Base-by-base conservation (phyloP, 768 basidiomycete genomes). In the Boletus barrowsii region DNA sequence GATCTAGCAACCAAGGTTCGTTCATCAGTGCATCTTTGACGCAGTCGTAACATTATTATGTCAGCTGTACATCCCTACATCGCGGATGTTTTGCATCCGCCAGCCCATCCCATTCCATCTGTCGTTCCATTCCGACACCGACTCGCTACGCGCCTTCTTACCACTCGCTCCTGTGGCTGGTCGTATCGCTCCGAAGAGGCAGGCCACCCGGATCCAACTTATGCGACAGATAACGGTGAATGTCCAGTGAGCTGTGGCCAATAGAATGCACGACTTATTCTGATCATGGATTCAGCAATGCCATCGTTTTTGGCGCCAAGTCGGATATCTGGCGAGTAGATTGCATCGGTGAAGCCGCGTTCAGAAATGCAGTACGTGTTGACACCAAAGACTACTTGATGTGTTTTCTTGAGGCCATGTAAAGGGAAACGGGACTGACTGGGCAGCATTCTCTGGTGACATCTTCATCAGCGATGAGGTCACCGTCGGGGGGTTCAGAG, bases 311-410 rank as follows among this genome's bases (percentile, higher is more conserved):
- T 10, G 79, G 78, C 1, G 79, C 80, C n/a, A 87, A 83, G 66
- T 78, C 84, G 2, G 83, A 88, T 58, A 88, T 88, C 22, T 89
- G 86, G 86, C 74, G 80, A 52, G 76, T 82, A 2, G 83, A 84
- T 57, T 75, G 71, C 51, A 82, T 88, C 36, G 87, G 87, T 9
- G 81, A 83, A 61, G 87, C 79, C n/a, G 68, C 65, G 11, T 87
- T 90, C 61, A 77, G 66, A 56, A 80, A 79, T 62, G 72, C 74
- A 54, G 86, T 87, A 55, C 30, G 83, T 74, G 20, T 30, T 37
- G 42, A 29, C 47, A 35, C 24, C 4, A 18, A 10, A 7, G 22
- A 22, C 37, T 35, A n/a, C 41, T 30, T 42, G 29, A 18, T 20
- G 14, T 11, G 43, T 18, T 37, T 24, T 45, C 50, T 54, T 56